Evolutionary conservation across 495 filamentous ascomycete genomes (phyloP).

Genomic region (Gamarada debralockiae): DNA sequence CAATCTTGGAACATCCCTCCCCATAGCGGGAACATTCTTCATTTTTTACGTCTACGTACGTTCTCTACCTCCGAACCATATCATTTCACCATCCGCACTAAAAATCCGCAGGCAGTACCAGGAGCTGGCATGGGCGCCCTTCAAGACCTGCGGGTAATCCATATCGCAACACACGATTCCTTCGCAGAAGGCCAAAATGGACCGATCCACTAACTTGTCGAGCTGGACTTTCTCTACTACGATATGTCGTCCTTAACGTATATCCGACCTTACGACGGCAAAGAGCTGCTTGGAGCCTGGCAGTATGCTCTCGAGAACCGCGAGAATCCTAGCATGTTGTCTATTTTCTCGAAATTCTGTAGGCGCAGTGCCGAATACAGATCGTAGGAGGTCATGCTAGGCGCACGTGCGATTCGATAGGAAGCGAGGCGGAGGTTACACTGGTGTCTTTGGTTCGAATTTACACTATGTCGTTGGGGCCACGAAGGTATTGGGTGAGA

Average conservation of each 20-base stretch:
- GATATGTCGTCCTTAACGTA: constrained; percentile 58
- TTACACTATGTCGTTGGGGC: constrained; percentile 28
- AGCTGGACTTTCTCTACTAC: constrained; percentile 50
- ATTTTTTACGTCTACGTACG: constrained; percentile 63
- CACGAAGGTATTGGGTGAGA: constrained; percentile 24
- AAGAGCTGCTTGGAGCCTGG: constrained; percentile 54
- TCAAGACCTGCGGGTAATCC: constrained; percentile 50
- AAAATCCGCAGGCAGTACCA: too few relatives aligned
- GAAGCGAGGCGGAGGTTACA: constrained; percentile 27
- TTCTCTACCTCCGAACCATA: too few relatives aligned
- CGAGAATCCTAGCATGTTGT: too few relatives aligned
- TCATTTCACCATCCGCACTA: too few relatives aligned
- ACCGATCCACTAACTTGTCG: constrained; percentile 59
- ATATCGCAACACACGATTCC: constrained; percentile 57
- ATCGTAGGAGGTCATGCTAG: constrained; percentile 24
- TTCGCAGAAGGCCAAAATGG: constrained; percentile 59
- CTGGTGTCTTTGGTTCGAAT: constrained; percentile 30
- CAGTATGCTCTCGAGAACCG: constrained; percentile 43
- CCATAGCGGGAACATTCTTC: constrained; percentile 51
- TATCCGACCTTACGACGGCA: constrained; percentile 48
- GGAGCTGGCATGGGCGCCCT: constrained; percentile 58
- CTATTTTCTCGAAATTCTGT: constrained; percentile 29
- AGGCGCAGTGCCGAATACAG: constrained; percentile 19
- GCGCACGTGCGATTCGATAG: constrained; percentile 33
- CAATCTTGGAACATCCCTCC: constrained; percentile 44